Evolutionary conservation across 176 grass and related monocot species (phyloP).

Genomic region (Coix lacrymajobi): DNA sequence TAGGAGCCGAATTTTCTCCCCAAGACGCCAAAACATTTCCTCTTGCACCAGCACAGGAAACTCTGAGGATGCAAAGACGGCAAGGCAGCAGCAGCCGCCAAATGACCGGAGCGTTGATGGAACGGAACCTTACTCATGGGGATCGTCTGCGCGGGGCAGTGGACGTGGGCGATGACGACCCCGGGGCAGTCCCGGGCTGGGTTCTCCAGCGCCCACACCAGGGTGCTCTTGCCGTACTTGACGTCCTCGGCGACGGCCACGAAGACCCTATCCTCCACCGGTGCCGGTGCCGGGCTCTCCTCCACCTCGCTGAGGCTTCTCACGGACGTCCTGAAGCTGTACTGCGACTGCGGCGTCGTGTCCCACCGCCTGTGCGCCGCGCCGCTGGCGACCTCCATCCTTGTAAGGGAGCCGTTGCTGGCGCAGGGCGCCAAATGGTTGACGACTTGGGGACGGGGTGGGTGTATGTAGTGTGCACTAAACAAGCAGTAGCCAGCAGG

Average conservation of each 20-base stretch:
- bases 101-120: no score
- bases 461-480: no score
- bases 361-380: background rate
- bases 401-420: no score
- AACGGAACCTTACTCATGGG: slow-evolving; percentile 46
- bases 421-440: no score
- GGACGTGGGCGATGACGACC: slow-evolving; percentile 46
- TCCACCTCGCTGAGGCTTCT: slow-evolving; percentile 12
- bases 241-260: slow-evolving; percentile 43
- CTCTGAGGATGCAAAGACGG: no score
- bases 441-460: no score
- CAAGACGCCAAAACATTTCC: no score
- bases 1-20: no score
- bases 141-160: slow-evolving; percentile 45
- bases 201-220: slow-evolving; percentile 59
- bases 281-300: background rate
- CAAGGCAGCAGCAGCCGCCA: no score
- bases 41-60: no score
- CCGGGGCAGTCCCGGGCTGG: slow-evolving; percentile 8
- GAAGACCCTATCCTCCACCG: slow-evolving; percentile 29
- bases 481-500: no score
- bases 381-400: background rate
- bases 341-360: background rate
- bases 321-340: slow-evolving; percentile 31
- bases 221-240: slow-evolving; percentile 36